A percentile compares a stretch with the other conserved stretches of the same genome.
phyloP scores from a whole-genome alignment of 2,329 filamentous ascomycete genomes.

The Shiraia bambusicola region DNA sequence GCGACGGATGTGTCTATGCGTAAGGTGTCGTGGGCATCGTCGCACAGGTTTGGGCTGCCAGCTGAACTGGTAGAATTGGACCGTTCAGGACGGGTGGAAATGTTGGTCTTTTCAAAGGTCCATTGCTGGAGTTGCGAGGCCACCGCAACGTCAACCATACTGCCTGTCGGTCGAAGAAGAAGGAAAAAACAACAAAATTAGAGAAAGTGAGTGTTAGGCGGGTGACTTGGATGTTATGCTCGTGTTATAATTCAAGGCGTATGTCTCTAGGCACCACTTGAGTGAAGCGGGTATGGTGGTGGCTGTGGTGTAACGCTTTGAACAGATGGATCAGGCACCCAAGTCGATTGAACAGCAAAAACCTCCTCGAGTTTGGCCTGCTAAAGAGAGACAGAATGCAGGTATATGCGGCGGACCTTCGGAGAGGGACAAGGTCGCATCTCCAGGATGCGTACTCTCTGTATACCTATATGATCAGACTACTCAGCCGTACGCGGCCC shows the following conservation, averaged over 20 bases:
- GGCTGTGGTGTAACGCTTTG: constrained; percentile 15
- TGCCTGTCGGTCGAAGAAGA: constrained; percentile 17
- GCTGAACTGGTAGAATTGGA: constrained; percentile 35
- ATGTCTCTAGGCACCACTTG: constrained; percentile 31
- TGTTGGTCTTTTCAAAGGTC: constrained; percentile 38
- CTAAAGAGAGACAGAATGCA: neutral
- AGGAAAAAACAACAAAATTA: constrained; percentile 2
- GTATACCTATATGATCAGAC: constrained; percentile 4
- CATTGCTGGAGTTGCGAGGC: constrained; percentile 42
- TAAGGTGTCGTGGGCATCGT: constrained; percentile 37
- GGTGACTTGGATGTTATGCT: neutral
- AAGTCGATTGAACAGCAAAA: constrained; percentile 21
- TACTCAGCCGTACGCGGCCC: constrained; percentile 11
- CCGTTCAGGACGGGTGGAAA: constrained; percentile 27
- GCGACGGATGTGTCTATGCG: constrained; percentile 33
- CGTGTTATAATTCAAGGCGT: constrained; percentile 31
- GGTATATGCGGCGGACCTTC: neutral
- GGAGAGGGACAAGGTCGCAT: neutral
- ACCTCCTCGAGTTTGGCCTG: neutral
- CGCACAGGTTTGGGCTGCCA: constrained; percentile 40
- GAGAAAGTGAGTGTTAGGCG: constrained; percentile 2
- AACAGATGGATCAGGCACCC: constrained; percentile 14
- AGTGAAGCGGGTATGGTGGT: constrained; percentile 21
- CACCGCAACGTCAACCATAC: constrained; percentile 36
- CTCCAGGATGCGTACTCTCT: constrained; percentile 1